phyloP scores from a whole-genome alignment of 2,329 filamentous ascomycete genomes.

The Fusarium duplospermum region DNA sequence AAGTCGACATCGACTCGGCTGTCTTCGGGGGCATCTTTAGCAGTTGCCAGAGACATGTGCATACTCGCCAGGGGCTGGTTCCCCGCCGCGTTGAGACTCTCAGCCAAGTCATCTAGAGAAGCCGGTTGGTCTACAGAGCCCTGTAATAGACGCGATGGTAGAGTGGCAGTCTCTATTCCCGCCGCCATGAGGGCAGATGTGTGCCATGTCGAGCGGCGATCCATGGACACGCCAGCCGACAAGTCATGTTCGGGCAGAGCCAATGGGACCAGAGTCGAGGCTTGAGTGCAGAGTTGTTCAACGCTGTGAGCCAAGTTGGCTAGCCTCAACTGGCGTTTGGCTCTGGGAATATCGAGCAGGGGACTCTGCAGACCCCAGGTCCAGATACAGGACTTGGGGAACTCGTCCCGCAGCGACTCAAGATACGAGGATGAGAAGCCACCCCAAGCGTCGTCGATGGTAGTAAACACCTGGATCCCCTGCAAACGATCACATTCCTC shows the following conservation, averaged over 20 bases:
- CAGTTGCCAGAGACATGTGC: slow-evolving; percentile 68
- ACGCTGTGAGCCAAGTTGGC: slow-evolving; percentile 81
- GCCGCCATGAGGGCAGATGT: slow-evolving; percentile 80
- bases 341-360: slow-evolving; percentile 63
- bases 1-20: slow-evolving; percentile 48
- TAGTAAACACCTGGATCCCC: slow-evolving; percentile 81
- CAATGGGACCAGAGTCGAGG: slow-evolving; percentile 83
- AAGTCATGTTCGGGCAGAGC: slow-evolving; percentile 68
- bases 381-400: slow-evolving; percentile 88
- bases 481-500: slow-evolving; percentile 96
- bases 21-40: slow-evolving; percentile 45
- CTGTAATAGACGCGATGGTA: slow-evolving; percentile 77
- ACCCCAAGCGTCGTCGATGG: slow-evolving; percentile 83
- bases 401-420: slow-evolving; percentile 87
- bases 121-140: slow-evolving; percentile 52
- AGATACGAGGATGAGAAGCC: slow-evolving; percentile 80
- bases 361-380: slow-evolving; percentile 83
- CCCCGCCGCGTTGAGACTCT: slow-evolving; percentile 78
- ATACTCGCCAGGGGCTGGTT: slow-evolving; percentile 83
- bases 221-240: slow-evolving; percentile 69
- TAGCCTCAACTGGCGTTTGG: slow-evolving; percentile 66
- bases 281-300: slow-evolving; percentile 74
- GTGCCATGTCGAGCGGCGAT: slow-evolving; percentile 79
- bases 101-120: slow-evolving; percentile 72
- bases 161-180: slow-evolving; percentile 80